These are phyloP conservation scores for Suillus decipiens DNA, from an alignment of 768 basidiomycete species.

Conservation along the genomic window DNA sequence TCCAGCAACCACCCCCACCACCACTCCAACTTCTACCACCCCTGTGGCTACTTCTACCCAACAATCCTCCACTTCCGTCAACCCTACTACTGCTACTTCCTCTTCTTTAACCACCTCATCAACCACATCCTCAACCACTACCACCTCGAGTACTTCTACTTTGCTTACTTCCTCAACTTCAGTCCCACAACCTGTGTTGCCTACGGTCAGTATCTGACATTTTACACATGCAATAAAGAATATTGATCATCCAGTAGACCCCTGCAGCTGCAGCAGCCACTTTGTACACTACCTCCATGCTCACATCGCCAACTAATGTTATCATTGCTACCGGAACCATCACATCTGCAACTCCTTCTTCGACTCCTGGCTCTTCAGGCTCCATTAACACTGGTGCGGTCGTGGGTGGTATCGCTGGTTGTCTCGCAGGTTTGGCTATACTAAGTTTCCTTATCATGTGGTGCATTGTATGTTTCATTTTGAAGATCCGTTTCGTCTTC, in stretches of 20 bases:
- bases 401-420: conserved; percentile 48
- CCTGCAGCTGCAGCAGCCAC: not conserved
- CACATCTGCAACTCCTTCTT: conserved; percentile 27
- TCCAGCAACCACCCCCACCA: conserved; percentile 17
- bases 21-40: conserved; percentile 21
- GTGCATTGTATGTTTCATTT: conserved; percentile 42
- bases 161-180: conserved; percentile 8
- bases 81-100: conserved; percentile 11
- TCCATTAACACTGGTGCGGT: conserved; percentile 33
- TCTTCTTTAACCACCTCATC: conserved; percentile 10
- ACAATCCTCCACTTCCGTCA: conserved; percentile 5
- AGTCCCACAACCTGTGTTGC: not conserved
- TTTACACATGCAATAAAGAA: not conserved
- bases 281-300: not conserved
- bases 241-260: not conserved
- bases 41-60: conserved; percentile 7
- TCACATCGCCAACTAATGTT: not conserved
- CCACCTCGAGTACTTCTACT: conserved; percentile 8
- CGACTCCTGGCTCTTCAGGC: conserved; percentile 36
- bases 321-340: conserved; percentile 11
- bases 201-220: not conserved
- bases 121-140: conserved; percentile 7
- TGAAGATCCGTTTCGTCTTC: conserved; percentile 3
- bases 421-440: conserved; percentile 42
- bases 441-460: conserved; percentile 44